phyloP scores from a whole-genome alignment of 2,329 filamentous ascomycete species.

The Akanthomyces lecanii region DNA sequence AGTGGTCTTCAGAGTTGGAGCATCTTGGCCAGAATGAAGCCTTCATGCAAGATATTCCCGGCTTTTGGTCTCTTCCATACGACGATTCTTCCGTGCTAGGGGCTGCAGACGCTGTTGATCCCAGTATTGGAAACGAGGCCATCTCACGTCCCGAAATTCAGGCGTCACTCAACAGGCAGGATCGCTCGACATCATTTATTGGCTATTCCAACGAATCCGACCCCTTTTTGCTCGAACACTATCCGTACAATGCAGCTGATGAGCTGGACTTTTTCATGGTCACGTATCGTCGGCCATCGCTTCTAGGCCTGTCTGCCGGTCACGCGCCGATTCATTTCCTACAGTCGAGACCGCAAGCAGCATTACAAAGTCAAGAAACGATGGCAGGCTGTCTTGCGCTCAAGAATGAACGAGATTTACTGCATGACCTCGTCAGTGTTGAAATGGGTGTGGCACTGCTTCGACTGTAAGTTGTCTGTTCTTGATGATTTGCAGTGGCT shows the following conservation, averaged over 20 bases:
- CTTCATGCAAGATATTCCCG: conserved; percentile 3
- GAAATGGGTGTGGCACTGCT: conserved; percentile 19
- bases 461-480: conserved; percentile 17
- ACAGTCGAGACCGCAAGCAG: conserved; percentile 18
- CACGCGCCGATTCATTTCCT: conserved; percentile 19
- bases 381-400: conserved; percentile 15
- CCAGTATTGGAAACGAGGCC: neutral
- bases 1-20: neutral
- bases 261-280: conserved; percentile 28
- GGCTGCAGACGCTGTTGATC: neutral
- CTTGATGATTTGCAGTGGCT: neutral
- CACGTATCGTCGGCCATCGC: conserved; percentile 19
- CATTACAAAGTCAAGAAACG: conserved; percentile 9
- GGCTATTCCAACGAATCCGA: conserved; percentile 17
- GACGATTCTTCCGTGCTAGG: neutral
- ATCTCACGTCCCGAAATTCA: neutral
- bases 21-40: neutral
- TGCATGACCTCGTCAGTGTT: conserved; percentile 18
- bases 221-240: conserved; percentile 22
- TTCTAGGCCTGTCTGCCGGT: neutral
- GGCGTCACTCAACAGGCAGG: neutral
- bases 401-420: conserved; percentile 13
- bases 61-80: conserved; percentile 1
- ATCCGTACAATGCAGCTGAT: conserved; percentile 25
- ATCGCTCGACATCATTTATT: conserved; percentile 18